These are phyloP conservation scores for Styphnolobium japonicum DNA, from an alignment of 306 rosid genomes.

Conservation along the genomic window DNA sequence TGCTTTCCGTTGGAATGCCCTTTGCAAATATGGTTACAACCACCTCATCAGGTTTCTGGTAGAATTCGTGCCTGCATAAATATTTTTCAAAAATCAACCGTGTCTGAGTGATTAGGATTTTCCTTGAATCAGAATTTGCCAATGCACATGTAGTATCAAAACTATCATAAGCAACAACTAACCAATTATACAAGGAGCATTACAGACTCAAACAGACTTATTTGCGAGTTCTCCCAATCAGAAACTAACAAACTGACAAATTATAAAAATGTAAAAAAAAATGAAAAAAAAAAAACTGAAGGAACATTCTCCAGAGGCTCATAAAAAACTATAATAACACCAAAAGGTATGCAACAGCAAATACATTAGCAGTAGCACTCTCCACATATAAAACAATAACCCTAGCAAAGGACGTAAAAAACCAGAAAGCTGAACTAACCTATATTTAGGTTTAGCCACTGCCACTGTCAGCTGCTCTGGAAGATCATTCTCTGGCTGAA, in stretches of 20 bases:
- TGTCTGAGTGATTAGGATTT: not conserved
- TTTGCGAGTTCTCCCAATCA: not conserved
- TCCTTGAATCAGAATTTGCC: not conserved
- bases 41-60: conserved; percentile 73
- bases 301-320: not conserved
- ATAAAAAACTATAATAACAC: not conserved
- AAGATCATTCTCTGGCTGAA: conserved; percentile 29
- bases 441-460: conserved; percentile 66
- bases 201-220: not conserved
- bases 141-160: not conserved
- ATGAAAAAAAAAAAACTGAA: too few species aligned
- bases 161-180: not conserved
- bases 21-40: conserved; percentile 84
- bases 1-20: conserved; percentile 55
- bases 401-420: not conserved
- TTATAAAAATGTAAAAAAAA: not conserved
- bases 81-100: not conserved
- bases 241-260: not conserved
- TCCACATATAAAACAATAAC: not conserved
- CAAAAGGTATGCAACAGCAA: not conserved
- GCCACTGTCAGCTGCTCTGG: conserved; percentile 28
- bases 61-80: conserved; percentile 70
- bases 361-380: not conserved
- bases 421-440: conserved; percentile 38
- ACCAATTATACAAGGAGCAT: not conserved